Conservation (phyloP, 2,329 filamentous ascomycete species). For the Neofusicoccum umdonicola region DNA sequence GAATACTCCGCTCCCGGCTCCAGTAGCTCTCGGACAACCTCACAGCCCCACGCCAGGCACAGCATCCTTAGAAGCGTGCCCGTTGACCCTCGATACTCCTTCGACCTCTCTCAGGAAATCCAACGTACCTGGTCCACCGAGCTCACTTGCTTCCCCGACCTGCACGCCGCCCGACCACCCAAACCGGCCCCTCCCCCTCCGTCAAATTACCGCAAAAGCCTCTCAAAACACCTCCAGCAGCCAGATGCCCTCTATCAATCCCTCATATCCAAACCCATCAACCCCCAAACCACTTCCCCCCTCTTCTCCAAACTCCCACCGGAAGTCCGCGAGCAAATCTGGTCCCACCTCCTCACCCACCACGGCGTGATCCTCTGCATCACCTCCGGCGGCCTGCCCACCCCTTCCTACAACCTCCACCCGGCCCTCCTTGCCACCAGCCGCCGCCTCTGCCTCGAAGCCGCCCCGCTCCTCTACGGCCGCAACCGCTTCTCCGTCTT, state of each 20-base stretch:
- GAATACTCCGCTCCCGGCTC: neutral
- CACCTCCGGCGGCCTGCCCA: conserved; percentile 9
- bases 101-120: conserved; percentile 8
- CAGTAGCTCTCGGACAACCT: neutral
- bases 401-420: neutral
- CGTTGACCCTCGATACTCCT: conserved; percentile 1
- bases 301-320: conserved; percentile 16
- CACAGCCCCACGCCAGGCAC: neutral
- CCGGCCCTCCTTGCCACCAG: neutral
- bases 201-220: neutral
- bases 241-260: neutral
- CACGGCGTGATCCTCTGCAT: conserved; percentile 8
- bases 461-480: conserved; percentile 3
- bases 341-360: conserved; percentile 4
- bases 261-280: neutral
- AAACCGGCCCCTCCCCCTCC: neutral
- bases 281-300: conserved; percentile 5
- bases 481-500: conserved; percentile 14
- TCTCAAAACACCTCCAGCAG: neutral
- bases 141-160: conserved; percentile 1
- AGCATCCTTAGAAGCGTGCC: conserved; percentile 6
- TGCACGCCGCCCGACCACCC: neutral
- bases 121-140: conserved; percentile 10
- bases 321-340: conserved; percentile 15
- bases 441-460: neutral